A percentile compares a stretch with the other conserved stretches of the same genome.
Conservation (phyloP, 352 stramenopile genomes). For the Phytophthora europaea region DNA sequence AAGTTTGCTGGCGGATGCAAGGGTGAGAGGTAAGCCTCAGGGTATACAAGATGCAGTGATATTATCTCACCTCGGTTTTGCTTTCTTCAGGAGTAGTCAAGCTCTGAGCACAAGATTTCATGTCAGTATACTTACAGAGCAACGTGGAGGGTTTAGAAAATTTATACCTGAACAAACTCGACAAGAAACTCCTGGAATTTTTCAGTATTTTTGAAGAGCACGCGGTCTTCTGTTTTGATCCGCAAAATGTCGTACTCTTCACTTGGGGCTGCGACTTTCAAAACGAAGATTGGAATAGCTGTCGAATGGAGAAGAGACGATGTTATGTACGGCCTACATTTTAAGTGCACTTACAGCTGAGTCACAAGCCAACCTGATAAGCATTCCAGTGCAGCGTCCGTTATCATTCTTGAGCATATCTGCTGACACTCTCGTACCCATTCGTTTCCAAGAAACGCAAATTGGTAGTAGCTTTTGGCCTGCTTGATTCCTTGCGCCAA, state of each 20-base stretch:
- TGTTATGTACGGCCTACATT: neutral
- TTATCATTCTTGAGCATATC: slow-evolving; percentile 59
- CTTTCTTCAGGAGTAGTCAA: slow-evolving; percentile 15
- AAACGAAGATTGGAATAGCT: slow-evolving; percentile 83
- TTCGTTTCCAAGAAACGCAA: slow-evolving; percentile 68
- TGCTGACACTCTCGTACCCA: slow-evolving; percentile 72
- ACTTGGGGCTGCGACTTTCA: slow-evolving; percentile 58
- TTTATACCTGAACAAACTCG: slow-evolving; percentile 58
- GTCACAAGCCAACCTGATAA: slow-evolving; percentile 40
- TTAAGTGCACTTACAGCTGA: neutral
- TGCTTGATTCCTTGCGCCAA: slow-evolving; percentile 58
- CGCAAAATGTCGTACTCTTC: slow-evolving; percentile 48
- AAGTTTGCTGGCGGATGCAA: neutral
- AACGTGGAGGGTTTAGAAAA: neutral
- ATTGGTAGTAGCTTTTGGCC: slow-evolving; percentile 80
- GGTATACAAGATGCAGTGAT: neutral
- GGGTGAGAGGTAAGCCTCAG: neutral
- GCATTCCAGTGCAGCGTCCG: slow-evolving; percentile 35
- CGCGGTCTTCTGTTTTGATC: slow-evolving; percentile 30
- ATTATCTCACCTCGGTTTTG: slow-evolving; percentile 17
- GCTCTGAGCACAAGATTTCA: slow-evolving; percentile 8
- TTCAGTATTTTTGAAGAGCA: slow-evolving; percentile 53
- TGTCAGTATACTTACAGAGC: neutral
- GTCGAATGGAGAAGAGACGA: neutral
- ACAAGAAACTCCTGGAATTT: slow-evolving; percentile 47